Conservation (phyloP, 768 basidiomycete genomes). For the Pleurotus eryngii region DNA sequence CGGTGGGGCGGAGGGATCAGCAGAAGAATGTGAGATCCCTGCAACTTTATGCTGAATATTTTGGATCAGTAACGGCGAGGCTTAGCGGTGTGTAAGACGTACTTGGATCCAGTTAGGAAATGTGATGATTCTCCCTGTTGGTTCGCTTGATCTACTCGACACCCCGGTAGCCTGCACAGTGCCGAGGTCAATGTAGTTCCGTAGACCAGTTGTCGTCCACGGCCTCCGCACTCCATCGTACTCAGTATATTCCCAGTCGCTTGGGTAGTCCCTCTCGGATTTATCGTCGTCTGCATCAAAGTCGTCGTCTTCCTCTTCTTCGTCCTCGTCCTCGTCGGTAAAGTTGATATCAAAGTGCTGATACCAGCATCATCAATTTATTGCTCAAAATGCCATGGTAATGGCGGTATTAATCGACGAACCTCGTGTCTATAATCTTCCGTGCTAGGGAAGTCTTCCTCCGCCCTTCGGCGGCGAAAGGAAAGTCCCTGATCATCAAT, state of each 20-base stretch:
- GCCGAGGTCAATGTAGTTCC: not conserved
- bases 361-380: not conserved
- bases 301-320: not conserved
- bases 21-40: not conserved
- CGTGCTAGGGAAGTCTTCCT: not conserved
- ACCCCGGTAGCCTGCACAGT: not conserved
- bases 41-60: not conserved
- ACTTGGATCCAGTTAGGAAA: constrained; percentile 10
- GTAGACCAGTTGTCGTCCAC: not conserved
- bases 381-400: not conserved
- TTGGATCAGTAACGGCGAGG: not conserved
- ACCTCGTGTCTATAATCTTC: not conserved
- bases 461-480: constrained; percentile 1
- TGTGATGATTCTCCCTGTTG: constrained; percentile 4
- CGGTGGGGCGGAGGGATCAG: not conserved
- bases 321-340: not conserved
- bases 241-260: not conserved
- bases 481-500: constrained; percentile 10
- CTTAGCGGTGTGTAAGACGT: not conserved
- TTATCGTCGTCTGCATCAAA: not conserved
- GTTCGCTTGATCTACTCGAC: not conserved
- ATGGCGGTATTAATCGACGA: not conserved
- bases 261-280: not conserved
- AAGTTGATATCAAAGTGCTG: not conserved
- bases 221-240: not conserved